Evolutionary conservation across 1,284 basidiomycete genomes (phyloP), one percentile per base, ranked within the genome.

Genomic region (Ustilago curta): DNA sequence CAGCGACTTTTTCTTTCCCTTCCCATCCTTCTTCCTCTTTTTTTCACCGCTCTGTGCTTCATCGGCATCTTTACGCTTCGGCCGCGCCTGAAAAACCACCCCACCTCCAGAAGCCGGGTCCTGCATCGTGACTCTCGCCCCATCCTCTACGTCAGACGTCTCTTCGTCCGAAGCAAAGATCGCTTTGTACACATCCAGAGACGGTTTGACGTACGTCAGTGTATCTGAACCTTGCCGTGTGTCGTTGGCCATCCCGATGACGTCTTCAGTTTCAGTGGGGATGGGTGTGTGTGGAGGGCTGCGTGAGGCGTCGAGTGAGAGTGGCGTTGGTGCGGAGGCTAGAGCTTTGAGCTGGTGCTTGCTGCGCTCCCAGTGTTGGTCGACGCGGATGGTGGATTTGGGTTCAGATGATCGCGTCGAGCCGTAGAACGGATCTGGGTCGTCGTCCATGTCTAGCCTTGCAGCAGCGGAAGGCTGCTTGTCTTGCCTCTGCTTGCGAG

Each of bases 171-270:
- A 67, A 6, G 59, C 85, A 73, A 86, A 87, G 45, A 86, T 83
- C 16, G 84, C 94, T 84, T 96, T 96, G 88, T 97, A 98, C 42
- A 98, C 90, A 80, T 95, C 93, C 88, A 94, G 92, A 2, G 90
- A 87, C 1, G 96, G 96, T 47, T 93, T 89, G 70, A 92, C 88
- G 84, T 95, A 95, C 0, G 91, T 94, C 72, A 96, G 87, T 11
- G 90, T 95, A 81, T 97, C 94, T 43, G 88, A 85, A 0, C 93
- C 94, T 82, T 96, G 93, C 48, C 88, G 89, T 52, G 93, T 92
- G 81, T 97, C 94, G 53, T 96, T 93, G 11, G 92, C 95, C 90
- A 89, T 86, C 0, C 95, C 95, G 32, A 97, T 89, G 12, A 47
- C 19, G 21, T 23, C 31, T 47, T 61, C 40, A 14, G n/a, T 23